Evolutionary conservation across 2,329 filamentous ascomycete species (phyloP).

Genomic region (Calonectria pauciramosa): DNA sequence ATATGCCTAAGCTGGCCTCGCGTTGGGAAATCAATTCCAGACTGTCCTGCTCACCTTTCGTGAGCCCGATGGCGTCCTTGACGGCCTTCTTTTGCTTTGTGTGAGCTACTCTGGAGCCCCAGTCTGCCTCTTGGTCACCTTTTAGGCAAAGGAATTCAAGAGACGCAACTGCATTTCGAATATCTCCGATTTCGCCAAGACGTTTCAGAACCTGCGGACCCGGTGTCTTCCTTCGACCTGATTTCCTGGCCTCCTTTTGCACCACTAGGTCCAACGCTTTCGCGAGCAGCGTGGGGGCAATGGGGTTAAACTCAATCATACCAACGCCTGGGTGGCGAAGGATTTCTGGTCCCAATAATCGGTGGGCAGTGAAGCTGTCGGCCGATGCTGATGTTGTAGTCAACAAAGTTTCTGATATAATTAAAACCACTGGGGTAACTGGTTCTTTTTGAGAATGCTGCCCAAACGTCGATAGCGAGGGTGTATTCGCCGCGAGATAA

Average conservation of each 20-base stretch:
- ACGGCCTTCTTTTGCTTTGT: constrained; percentile 75
- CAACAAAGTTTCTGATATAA: constrained; percentile 91
- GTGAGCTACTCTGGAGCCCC: constrained; percentile 81
- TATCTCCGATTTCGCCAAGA: constrained; percentile 89
- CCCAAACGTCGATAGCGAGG: constrained; percentile 64
- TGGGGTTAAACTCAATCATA: constrained; percentile 91
- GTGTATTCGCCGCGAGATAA: constrained; percentile 78
- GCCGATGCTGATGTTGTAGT: constrained; percentile 87
- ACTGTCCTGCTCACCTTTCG: constrained; percentile 82
- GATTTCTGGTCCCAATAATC: constrained; percentile 88
- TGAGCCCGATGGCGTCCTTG: constrained; percentile 72
- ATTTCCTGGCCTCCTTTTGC: constrained; percentile 86
- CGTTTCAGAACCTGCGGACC: constrained; percentile 83
- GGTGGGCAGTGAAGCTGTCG: constrained; percentile 93
- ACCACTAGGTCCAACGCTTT: constrained; percentile 88
- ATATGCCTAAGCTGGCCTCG: constrained; percentile 92
- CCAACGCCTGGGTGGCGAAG: constrained; percentile 83
- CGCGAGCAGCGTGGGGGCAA: constrained; percentile 86
- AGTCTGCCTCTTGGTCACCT: constrained; percentile 79
- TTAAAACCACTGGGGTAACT: constrained; percentile 83
- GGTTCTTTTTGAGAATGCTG: constrained; percentile 58
- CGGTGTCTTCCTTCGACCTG: constrained; percentile 80
- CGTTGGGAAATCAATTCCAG: constrained; percentile 86
- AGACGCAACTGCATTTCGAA: constrained; percentile 91
- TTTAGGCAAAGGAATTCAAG: constrained; percentile 93